These are phyloP conservation scores for Lactarius pseudohatsudake DNA, from an alignment of 768 basidiomycete species.

Conservation along the genomic window DNA sequence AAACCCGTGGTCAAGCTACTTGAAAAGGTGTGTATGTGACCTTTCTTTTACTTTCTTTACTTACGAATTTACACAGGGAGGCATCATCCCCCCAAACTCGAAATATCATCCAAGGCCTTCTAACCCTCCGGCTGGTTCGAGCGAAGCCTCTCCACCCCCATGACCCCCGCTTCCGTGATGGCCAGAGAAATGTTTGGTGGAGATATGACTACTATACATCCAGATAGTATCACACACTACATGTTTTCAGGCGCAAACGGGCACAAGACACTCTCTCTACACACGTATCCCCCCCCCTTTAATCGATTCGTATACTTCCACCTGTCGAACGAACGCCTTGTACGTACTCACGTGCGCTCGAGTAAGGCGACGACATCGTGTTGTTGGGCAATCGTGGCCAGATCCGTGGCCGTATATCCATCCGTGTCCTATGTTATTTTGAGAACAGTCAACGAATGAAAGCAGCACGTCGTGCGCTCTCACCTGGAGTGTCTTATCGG, in stretches of 20 bases:
- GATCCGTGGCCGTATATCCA: slow-evolving; percentile 55
- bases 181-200: background rate
- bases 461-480: slow-evolving; percentile 23
- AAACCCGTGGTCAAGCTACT: slow-evolving; percentile 74
- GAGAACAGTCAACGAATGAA: slow-evolving; percentile 9
- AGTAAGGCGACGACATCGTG: slow-evolving; percentile 49
- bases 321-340: background rate
- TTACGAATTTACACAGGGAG: slow-evolving; percentile 46
- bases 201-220: background rate
- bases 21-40: slow-evolving; percentile 60
- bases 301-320: background rate
- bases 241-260: background rate
- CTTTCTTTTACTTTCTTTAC: slow-evolving; percentile 1
- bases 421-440: slow-evolving; percentile 57
- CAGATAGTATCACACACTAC: background rate
- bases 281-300: background rate
- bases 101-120: slow-evolving; percentile 48
- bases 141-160: background rate
- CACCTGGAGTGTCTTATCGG: slow-evolving; percentile 65
- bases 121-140: background rate
- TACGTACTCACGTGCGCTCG: slow-evolving; percentile 23
- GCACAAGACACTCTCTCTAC: background rate
- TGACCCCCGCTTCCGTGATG: slow-evolving; percentile 14
- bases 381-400: slow-evolving; percentile 60
- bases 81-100: slow-evolving; percentile 57